Base-by-base conservation (phyloP, 169 alveolate species). In the Eimeria sp. region DNA sequence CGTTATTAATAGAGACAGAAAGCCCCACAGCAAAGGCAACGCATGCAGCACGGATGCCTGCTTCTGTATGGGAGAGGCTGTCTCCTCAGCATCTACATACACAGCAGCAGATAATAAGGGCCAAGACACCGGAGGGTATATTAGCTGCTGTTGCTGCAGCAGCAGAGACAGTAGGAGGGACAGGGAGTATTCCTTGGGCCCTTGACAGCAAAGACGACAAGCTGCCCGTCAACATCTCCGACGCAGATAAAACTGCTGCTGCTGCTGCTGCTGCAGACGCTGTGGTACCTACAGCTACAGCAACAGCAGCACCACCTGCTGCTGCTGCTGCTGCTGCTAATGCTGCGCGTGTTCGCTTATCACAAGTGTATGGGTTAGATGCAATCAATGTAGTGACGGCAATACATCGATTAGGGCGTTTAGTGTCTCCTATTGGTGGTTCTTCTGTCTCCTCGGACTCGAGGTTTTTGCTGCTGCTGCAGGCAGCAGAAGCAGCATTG, bases 61-160 rank as follows among this genome's bases (percentile, higher is more conserved):
- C n/a, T 30, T 89, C 57, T 25, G 43, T 54, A 11, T 94, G 96
- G 96, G 45, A 58, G 54, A 20, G 65, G 45, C 83, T 84, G 25
- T 54, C 96, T 7, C 96, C 96, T n/a, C 94, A 82, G 94, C 94
- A 84, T 57, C 90, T 94, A 54, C 96, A 83, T 58, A 70, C 76
- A 70, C 96, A 94, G 70, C 76, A 61, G 83, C 61, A 54, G 89
- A 58, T 94, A n/a, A 43, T 94, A 57, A 49, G 92, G 49, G 94
- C 96, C 7, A 47, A 75, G 51, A 43, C 70, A 40, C 88, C 83
- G 14, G 94, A 78, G 58, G 87, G 34, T n/a, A 40, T 94, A 5
- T 94, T 94, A 25, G 40, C 13, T 45, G 89, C 94, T 7, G 54
- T 94, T 67, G 96, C 67, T n/a, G 61, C 61, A 18, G 84, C 92